Percentiles rank a stretch among this genome's conserved stretches.
phyloP scores from a whole-genome alignment of 805 yeast genomes.

The Candida ficus region DNA sequence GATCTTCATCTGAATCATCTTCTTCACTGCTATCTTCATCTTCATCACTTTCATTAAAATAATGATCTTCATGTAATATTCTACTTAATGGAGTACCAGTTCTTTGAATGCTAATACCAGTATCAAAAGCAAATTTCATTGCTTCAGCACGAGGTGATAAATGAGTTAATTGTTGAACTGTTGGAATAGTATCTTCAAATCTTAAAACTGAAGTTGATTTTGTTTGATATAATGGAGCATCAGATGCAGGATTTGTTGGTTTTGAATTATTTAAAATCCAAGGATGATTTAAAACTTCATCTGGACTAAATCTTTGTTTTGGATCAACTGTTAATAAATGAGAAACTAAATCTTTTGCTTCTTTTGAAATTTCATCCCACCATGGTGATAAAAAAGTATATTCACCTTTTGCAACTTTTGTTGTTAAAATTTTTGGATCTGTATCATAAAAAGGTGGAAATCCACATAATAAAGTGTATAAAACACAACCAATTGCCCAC shows the following conservation, averaged over 20 bases:
- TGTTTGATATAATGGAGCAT: constrained; percentile 24
- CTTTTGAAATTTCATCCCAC: constrained; percentile 86
- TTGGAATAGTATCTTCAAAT: constrained; percentile 27
- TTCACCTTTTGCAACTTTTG: constrained; percentile 66
- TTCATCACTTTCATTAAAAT: constrained; percentile 25
- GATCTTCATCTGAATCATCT: constrained; percentile 7
- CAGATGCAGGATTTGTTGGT: constrained; percentile 47
- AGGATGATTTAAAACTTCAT: constrained; percentile 78
- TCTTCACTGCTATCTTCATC: constrained; percentile 10
- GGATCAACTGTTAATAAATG: constrained; percentile 84
- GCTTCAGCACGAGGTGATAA: constrained; percentile 75
- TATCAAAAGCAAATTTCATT: constrained; percentile 80
- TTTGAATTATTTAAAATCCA: constrained; percentile 48
- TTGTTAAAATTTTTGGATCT: constrained; percentile 68
- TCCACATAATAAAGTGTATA: constrained; percentile 91
- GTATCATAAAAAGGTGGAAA: constrained; percentile 93
- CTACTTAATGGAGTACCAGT: constrained; percentile 24
- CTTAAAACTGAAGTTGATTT: constrained; percentile 16
- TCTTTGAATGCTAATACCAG: constrained; percentile 80
- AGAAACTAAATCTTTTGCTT: constrained; percentile 81
- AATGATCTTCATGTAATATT: constrained; percentile 23
- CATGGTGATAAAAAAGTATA: constrained; percentile 72
- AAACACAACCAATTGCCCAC: constrained; percentile 98
- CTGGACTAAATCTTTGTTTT: constrained; percentile 66
- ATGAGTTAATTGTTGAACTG: constrained; percentile 3